Conservation (phyloP, 2,329 filamentous ascomycete species). For the Ophiostoma quercus region DNA sequence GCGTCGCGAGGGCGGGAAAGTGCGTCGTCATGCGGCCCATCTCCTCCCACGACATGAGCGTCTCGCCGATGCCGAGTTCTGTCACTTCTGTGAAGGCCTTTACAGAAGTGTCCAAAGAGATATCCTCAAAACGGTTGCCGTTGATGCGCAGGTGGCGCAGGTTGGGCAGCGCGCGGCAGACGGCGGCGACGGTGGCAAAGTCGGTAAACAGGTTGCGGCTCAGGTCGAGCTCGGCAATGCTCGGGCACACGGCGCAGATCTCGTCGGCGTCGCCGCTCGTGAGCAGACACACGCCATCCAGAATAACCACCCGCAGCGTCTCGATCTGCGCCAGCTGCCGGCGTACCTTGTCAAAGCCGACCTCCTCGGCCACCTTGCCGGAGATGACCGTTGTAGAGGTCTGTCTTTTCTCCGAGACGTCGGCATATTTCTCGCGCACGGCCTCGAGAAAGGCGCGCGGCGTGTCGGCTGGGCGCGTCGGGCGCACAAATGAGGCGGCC, state of each 20-base stretch:
- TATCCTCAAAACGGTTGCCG: constrained; percentile 61
- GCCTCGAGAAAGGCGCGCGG: constrained; percentile 72
- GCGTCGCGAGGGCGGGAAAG: constrained; percentile 49
- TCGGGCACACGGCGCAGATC: constrained; percentile 53
- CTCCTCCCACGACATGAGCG: constrained; percentile 60
- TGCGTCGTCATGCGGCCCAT: constrained; percentile 49
- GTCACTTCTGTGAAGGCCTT: constrained; percentile 47
- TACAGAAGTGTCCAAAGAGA: constrained; percentile 31
- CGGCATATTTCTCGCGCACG: constrained; percentile 76
- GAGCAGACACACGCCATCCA: constrained; percentile 68
- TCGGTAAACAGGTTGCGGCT: constrained; percentile 74
- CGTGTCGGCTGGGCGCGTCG: constrained; percentile 62
- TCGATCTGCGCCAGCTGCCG: constrained; percentile 70
- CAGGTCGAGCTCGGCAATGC: constrained; percentile 74
- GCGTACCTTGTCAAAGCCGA: constrained; percentile 91
- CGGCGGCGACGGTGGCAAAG: constrained; percentile 60
- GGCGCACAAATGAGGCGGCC: constrained; percentile 81
- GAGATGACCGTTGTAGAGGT: constrained; percentile 47
- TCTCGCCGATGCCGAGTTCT: constrained; percentile 63
- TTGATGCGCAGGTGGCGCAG: constrained; percentile 65
- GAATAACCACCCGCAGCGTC: constrained; percentile 72
- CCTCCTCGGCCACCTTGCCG: constrained; percentile 82
- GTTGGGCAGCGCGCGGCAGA: constrained; percentile 64
- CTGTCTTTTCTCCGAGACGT: constrained; percentile 37
- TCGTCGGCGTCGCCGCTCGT: constrained; percentile 31